A percentile compares a stretch with the other conserved stretches of the same genome.
These are phyloP conservation scores for Botryotinia narcissicola DNA, from an alignment of 2,329 filamentous ascomycete genomes.

Conservation along the genomic window DNA sequence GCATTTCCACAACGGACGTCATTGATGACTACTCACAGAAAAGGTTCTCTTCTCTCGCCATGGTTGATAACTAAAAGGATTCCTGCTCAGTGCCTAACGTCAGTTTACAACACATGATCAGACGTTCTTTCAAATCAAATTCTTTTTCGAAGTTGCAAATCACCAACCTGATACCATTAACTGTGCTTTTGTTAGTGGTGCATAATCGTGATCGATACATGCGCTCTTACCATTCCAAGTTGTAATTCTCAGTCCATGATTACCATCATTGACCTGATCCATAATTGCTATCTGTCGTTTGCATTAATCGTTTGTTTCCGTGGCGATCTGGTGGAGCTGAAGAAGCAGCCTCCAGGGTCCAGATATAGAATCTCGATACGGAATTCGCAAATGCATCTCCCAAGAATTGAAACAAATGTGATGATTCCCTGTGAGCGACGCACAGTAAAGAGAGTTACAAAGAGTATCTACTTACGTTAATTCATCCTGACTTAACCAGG, in stretches of 20 bases:
- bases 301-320: background rate
- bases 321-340: background rate
- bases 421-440: background rate
- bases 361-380: background rate
- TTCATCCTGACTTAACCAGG: background rate
- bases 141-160: background rate
- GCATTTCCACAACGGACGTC: background rate
- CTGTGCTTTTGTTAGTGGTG: constrained; percentile 43
- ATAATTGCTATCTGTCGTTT: background rate
- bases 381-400: constrained; percentile 11
- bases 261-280: background rate
- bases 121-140: background rate
- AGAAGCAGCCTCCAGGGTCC: background rate
- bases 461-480: background rate
- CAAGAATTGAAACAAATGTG: background rate
- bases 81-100: constrained; percentile 47
- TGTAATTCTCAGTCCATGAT: constrained; percentile 75
- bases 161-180: constrained; percentile 72
- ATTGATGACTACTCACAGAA: constrained; percentile 48
- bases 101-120: background rate
- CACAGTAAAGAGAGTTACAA: background rate
- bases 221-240: constrained; percentile 72
- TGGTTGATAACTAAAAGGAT: constrained; percentile 81
- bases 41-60: constrained; percentile 72
- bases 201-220: background rate